Evolutionary conservation across 2,329 filamentous ascomycete genomes (phyloP).

Genomic region (Colletotrichum sp.): DNA sequence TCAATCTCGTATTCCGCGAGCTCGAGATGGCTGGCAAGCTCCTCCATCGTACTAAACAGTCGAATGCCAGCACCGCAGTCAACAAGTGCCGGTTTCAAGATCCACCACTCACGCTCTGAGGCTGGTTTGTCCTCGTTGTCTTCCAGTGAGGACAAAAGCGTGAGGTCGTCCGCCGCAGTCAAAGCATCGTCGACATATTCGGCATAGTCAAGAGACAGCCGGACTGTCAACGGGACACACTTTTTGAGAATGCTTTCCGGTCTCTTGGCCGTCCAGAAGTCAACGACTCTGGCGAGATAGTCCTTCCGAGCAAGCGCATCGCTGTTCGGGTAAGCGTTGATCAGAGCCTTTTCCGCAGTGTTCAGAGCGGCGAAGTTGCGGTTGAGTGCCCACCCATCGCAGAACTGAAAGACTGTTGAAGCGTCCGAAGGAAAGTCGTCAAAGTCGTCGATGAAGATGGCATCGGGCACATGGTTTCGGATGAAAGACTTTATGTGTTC

Average conservation of each 20-base stretch:
- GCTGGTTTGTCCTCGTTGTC: slow-evolving; percentile 33
- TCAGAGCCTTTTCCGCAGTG: slow-evolving; percentile 28
- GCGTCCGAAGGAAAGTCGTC: slow-evolving; percentile 28
- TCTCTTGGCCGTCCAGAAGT: slow-evolving; percentile 41
- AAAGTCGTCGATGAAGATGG: slow-evolving; percentile 32
- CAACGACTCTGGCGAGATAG: slow-evolving; percentile 35
- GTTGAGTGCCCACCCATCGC: slow-evolving; percentile 38
- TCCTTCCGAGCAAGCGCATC: slow-evolving; percentile 42
- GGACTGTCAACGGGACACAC: slow-evolving; percentile 35
- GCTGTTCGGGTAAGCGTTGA: slow-evolving; percentile 44
- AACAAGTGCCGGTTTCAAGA: slow-evolving; percentile 41
- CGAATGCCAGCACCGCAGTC: slow-evolving; percentile 45
- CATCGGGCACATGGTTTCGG: slow-evolving; percentile 29
- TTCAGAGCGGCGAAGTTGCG: slow-evolving; percentile 37
- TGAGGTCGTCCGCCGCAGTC: slow-evolving; percentile 39
- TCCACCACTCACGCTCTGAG: slow-evolving; percentile 41
- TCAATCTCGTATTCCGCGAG: slow-evolving; percentile 36
- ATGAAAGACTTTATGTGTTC: slow-evolving; percentile 34
- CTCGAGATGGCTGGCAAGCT: slow-evolving; percentile 38
- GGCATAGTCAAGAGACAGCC: slow-evolving; percentile 39
- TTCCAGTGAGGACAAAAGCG: slow-evolving; percentile 36
- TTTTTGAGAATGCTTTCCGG: slow-evolving; percentile 33
- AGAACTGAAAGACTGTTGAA: slow-evolving; percentile 32
- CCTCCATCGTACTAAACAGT: slow-evolving; percentile 40
- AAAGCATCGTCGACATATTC: slow-evolving; percentile 43